Conservation (phyloP, 495 filamentous ascomycete genomes). For the Mytilinidion resinicola region DNA sequence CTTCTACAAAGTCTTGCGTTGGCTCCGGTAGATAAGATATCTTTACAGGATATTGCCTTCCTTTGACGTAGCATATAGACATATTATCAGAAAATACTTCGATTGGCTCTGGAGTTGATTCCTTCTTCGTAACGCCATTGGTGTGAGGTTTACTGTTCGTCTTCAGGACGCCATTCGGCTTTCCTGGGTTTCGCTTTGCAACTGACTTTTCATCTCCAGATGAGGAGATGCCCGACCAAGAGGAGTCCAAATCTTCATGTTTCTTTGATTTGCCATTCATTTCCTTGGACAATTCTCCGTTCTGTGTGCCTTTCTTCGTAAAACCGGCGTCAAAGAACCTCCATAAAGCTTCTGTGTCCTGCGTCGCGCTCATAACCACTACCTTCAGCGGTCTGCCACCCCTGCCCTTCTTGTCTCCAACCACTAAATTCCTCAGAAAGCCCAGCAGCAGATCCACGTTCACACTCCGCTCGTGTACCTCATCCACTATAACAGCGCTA, state of each 20-base stretch:
- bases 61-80: constrained; percentile 68
- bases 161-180: not conserved
- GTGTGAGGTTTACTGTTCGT: not conserved
- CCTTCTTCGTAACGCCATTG: not conserved
- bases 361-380: constrained; percentile 94
- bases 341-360: constrained; percentile 70
- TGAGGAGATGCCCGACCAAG: constrained; percentile 4
- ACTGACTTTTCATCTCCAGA: constrained; percentile 2
- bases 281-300: not conserved
- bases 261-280: not conserved
- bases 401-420: constrained; percentile 40
- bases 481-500: constrained; percentile 86
- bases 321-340: constrained; percentile 57
- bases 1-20: constrained; percentile 76
- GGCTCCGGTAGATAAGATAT: constrained; percentile 69
- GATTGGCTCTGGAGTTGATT: not conserved
- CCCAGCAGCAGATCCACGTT: constrained; percentile 89
- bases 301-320: not conserved
- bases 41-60: constrained; percentile 81
- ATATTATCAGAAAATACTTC: constrained; percentile 23
- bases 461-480: constrained; percentile 94
- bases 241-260: not conserved
- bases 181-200: not conserved
- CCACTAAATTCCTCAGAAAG: constrained; percentile 71
- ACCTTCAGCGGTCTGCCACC: constrained; percentile 69